A percentile compares a stretch with the other conserved stretches of the same genome.
These are phyloP conservation scores for Saturnispora quitensis DNA, from an alignment of 805 yeast genomes.

Conservation along the genomic window DNA sequence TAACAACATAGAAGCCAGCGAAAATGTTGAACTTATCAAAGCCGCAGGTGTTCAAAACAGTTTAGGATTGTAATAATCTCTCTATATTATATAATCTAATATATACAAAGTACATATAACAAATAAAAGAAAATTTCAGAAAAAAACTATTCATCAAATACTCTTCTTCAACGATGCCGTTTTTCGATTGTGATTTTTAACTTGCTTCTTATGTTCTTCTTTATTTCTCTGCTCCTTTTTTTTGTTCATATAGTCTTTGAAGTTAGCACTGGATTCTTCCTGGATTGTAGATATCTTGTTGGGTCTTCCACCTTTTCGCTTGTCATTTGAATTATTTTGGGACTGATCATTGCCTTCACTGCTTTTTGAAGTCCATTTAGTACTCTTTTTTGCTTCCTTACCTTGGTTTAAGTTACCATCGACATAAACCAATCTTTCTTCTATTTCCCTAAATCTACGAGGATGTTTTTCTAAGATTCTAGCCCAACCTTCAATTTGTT, in stretches of 20 bases:
- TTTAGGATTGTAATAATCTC: not conserved
- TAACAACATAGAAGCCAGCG: slow-evolving; percentile 59
- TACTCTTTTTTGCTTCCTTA: slow-evolving; percentile 12
- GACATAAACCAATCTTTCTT: slow-evolving; percentile 45
- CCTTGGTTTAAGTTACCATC: slow-evolving; percentile 27
- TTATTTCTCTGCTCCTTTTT: slow-evolving; percentile 34
- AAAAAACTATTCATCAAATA: not conserved
- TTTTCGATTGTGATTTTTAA: slow-evolving; percentile 60
- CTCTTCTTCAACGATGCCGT: not conserved
- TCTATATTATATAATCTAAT: not conserved
- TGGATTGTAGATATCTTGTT: not conserved
- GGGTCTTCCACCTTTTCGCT: slow-evolving; percentile 8
- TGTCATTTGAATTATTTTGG: slow-evolving; percentile 5
- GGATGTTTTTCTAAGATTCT: slow-evolving; percentile 64
- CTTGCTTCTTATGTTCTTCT: slow-evolving; percentile 46
- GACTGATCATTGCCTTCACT: slow-evolving; percentile 2
- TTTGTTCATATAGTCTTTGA: slow-evolving; percentile 14
- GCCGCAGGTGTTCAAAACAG: not conserved
- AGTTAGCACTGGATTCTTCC: slow-evolving; percentile 6
- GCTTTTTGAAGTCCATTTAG: slow-evolving; percentile 13
- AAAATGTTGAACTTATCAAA: slow-evolving; percentile 46
- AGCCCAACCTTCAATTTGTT: slow-evolving; percentile 92
- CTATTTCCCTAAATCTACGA: slow-evolving; percentile 48
- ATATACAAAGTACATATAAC: not conserved
- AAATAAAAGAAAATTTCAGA: not conserved